A percentile compares a stretch with the other conserved stretches of the same genome.
phyloP scores from a whole-genome alignment of 2,329 filamentous ascomycete species.

The Penicillium sp. region DNA sequence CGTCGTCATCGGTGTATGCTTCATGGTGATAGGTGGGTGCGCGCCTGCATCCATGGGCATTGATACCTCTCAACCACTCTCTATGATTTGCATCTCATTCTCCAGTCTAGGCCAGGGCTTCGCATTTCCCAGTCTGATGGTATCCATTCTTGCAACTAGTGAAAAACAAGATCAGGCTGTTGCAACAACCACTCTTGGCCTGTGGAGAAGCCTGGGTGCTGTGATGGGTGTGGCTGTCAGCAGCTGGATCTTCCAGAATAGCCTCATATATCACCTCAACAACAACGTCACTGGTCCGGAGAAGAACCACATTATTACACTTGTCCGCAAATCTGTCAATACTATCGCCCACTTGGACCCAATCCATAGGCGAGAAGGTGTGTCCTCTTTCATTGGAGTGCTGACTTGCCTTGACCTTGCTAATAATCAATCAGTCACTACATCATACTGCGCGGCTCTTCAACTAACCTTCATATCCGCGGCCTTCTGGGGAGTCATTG shows the following conservation, averaged over 20 bases:
- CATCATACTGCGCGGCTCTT: slow-evolving; percentile 37
- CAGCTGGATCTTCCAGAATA: slow-evolving; percentile 71
- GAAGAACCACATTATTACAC: slow-evolving; percentile 53
- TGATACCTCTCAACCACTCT: slow-evolving; percentile 52
- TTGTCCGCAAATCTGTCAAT: slow-evolving; percentile 51
- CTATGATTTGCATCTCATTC: slow-evolving; percentile 59
- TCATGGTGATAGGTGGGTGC: slow-evolving; percentile 52
- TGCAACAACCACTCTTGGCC: slow-evolving; percentile 65
- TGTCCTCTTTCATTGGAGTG: not conserved
- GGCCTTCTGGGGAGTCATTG: slow-evolving; percentile 35
- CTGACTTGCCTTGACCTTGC: not conserved
- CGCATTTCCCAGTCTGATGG: slow-evolving; percentile 62
- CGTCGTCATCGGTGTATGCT: slow-evolving; percentile 51
- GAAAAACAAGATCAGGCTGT: slow-evolving; percentile 64
- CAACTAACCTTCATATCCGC: slow-evolving; percentile 40
- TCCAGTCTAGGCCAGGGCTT: slow-evolving; percentile 61
- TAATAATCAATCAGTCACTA: slow-evolving; percentile 33
- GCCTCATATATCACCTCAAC: slow-evolving; percentile 60
- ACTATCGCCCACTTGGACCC: slow-evolving; percentile 48
- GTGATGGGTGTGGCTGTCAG: slow-evolving; percentile 72
- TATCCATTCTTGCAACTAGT: slow-evolving; percentile 61
- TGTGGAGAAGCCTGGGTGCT: slow-evolving; percentile 69
- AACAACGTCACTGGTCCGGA: slow-evolving; percentile 57
- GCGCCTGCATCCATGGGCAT: slow-evolving; percentile 52
- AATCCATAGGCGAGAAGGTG: slow-evolving; percentile 49